phyloP scores from a whole-genome alignment of 371 early-diverging fungal species.

The Phascolomyces articulosus region DNA sequence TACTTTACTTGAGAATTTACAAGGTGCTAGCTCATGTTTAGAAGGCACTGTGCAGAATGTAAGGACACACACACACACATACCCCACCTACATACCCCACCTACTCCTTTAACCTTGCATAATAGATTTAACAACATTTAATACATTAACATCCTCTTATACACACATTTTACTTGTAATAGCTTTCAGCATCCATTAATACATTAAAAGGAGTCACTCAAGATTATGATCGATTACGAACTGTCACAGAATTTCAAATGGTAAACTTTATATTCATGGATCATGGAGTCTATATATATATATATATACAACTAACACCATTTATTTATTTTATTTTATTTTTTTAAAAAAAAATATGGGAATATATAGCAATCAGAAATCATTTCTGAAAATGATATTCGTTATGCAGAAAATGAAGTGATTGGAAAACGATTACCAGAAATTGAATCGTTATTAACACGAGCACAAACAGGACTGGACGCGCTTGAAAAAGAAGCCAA shows the following conservation, averaged over 20 bases:
- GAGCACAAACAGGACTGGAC: neutral
- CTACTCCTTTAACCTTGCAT: too few relatives aligned
- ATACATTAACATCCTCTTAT: neutral
- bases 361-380: conserved; percentile 18
- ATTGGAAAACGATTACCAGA: conserved; percentile 9
- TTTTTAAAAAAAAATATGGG: neutral
- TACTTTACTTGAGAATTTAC: conserved; percentile 1
- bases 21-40: conserved; percentile 4
- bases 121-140: too few relatives aligned
- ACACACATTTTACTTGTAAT: neutral
- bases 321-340: neutral
- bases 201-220: neutral
- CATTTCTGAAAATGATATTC: conserved; percentile 14
- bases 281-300: too few relatives aligned
- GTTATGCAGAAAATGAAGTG: conserved; percentile 3
- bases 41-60: conserved; percentile 6
- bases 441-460: neutral
- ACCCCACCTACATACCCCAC: too few relatives aligned
- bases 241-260: conserved; percentile 10
- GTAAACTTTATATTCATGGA: too few relatives aligned
- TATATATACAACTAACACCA: too few relatives aligned
- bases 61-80: neutral
- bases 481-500: conserved; percentile 13
- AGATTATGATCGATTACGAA: conserved; percentile 7
- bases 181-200: conserved; percentile 14